Conservation (phyloP, 306 rosid species). For the Abrus precatorius region DNA sequence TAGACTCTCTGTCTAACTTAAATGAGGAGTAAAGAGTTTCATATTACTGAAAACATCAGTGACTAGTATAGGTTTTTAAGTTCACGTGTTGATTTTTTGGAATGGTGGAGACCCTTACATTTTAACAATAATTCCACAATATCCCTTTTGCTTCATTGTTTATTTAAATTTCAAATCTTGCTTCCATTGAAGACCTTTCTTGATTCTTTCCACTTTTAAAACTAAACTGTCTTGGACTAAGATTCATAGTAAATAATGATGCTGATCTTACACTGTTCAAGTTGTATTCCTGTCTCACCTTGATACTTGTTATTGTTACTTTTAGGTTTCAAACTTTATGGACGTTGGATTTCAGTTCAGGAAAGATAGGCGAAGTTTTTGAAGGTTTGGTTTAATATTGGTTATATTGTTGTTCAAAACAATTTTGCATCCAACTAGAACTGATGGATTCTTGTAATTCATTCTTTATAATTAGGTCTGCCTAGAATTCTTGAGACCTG, state of each 20-base stretch:
- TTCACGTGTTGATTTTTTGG: neutral
- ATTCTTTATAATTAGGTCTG: slow-evolving; percentile 58
- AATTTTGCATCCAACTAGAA: slow-evolving; percentile 26
- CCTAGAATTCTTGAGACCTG: slow-evolving; percentile 69
- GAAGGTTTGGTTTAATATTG: slow-evolving; percentile 63
- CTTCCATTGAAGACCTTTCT: neutral
- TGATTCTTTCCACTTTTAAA: slow-evolving; percentile 12
- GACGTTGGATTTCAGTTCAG: slow-evolving; percentile 75
- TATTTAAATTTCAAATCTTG: slow-evolving; percentile 28
- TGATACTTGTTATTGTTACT: slow-evolving; percentile 23
- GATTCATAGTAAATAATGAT: slow-evolving; percentile 7
- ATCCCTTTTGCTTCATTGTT: neutral
- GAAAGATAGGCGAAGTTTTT: slow-evolving; percentile 61
- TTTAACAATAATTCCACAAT: slow-evolving; percentile 8
- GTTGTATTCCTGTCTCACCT: slow-evolving; percentile 8
- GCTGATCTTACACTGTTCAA: slow-evolving; percentile 29
- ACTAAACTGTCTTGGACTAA: slow-evolving; percentile 4
- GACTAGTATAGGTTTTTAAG: slow-evolving; percentile 9
- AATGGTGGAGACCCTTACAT: neutral
- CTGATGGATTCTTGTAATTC: slow-evolving; percentile 40
- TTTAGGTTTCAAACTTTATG: slow-evolving; percentile 78
- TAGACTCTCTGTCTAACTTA: neutral
- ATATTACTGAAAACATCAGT: neutral
- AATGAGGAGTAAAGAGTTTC: neutral
- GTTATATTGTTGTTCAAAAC: slow-evolving; percentile 37